A percentile compares a stretch with the other conserved stretches of the same genome.
These are phyloP conservation scores for Podila clonocystis DNA, from an alignment of 192 early-diverging fungal species.

Conservation along the genomic window DNA sequence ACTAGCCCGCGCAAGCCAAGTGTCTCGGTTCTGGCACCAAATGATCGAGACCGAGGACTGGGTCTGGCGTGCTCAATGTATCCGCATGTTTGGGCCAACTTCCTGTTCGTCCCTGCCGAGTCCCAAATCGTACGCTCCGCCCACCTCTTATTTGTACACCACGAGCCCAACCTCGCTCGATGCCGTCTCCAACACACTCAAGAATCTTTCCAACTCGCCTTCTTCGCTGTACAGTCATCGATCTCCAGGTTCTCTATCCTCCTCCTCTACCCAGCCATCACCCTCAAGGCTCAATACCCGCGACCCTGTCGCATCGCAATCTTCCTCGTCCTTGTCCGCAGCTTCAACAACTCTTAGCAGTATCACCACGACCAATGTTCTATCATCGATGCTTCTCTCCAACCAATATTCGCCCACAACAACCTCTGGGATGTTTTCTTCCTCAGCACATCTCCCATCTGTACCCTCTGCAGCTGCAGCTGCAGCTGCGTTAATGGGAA, in stretches of 20 bases:
- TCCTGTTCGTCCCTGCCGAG: slow-evolving; percentile 45
- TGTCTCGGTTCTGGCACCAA: slow-evolving; percentile 69
- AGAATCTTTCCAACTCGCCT: slow-evolving; percentile 13
- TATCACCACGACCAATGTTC: slow-evolving; percentile 20
- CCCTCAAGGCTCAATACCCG: too few species aligned
- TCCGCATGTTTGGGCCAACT: slow-evolving; percentile 34
- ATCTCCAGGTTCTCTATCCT: not conserved
- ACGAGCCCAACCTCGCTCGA: slow-evolving; percentile 43
- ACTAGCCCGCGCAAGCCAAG: slow-evolving; percentile 77
- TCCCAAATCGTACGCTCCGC: slow-evolving; percentile 32
- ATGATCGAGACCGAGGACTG: slow-evolving; percentile 62
- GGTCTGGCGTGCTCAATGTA: slow-evolving; percentile 48
- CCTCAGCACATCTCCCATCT: not conserved
- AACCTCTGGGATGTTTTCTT: not conserved
- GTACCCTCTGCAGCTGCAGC: too few species aligned
- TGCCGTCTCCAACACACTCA: slow-evolving; percentile 43
- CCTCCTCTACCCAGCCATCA: not conserved
- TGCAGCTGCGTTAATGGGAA: too few species aligned
- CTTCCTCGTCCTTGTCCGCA: not conserved
- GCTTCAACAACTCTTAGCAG: not conserved
- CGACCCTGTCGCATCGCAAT: not conserved
- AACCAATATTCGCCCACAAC: slow-evolving; percentile 21
- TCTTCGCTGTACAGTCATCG: not conserved
- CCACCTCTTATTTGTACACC: slow-evolving; percentile 28
- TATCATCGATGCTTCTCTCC: slow-evolving; percentile 39